Conservation (phyloP, 768 basidiomycete genomes). For the Tricholoma saponaceum region DNA sequence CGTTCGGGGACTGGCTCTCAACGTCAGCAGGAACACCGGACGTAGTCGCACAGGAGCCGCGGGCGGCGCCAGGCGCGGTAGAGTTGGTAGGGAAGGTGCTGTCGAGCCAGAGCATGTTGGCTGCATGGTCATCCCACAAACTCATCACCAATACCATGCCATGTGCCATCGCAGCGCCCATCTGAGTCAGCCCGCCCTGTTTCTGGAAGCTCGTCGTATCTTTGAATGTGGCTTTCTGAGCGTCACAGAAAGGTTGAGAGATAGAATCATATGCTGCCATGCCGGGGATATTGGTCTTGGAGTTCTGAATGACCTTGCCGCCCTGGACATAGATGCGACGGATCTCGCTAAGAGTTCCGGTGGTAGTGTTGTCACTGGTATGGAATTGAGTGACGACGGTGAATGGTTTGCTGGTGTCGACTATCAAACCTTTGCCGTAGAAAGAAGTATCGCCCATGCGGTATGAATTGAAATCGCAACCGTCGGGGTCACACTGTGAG, state of each 20-base stretch:
- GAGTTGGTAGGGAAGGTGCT: constrained; percentile 24
- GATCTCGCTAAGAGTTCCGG: constrained; percentile 35
- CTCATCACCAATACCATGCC: constrained; percentile 40
- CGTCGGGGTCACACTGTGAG: constrained; percentile 35
- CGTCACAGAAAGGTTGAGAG: constrained; percentile 34
- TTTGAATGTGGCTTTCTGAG: constrained; percentile 39
- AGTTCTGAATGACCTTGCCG: constrained; percentile 35
- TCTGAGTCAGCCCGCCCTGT: constrained; percentile 35
- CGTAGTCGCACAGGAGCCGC: constrained; percentile 33
- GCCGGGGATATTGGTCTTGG: constrained; percentile 27
- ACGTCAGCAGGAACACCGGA: constrained; percentile 31
- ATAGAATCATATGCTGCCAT: constrained; percentile 30
- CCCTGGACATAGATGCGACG: constrained; percentile 39
- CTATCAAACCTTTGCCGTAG: constrained; percentile 31
- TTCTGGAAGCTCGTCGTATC: constrained; percentile 38
- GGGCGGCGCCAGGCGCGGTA: constrained; percentile 24
- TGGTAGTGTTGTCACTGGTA: constrained; percentile 31
- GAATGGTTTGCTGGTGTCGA: constrained; percentile 34
- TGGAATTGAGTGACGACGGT: constrained; percentile 44
- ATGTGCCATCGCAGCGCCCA: constrained; percentile 28
- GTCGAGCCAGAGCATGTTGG: constrained; percentile 21
- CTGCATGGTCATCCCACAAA: constrained; percentile 37
- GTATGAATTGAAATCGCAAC: constrained; percentile 46
- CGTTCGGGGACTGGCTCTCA: constrained; percentile 24
- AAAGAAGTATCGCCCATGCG: constrained; percentile 34